Percentiles rank a stretch among this genome's conserved stretches.
phyloP scores from a whole-genome alignment of 306 rosid species.

The Macrotyloma uniflorum region DNA sequence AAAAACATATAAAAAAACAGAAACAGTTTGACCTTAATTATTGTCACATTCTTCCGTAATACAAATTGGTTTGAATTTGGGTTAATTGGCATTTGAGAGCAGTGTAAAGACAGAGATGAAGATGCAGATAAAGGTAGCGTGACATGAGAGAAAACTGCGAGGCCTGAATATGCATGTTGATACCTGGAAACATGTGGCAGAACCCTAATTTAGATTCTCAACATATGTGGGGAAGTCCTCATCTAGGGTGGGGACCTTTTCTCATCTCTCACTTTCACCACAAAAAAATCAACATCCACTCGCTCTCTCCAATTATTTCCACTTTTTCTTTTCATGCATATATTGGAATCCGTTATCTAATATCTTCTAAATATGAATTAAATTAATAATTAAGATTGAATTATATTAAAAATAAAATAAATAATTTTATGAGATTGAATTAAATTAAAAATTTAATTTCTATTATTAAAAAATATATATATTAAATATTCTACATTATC shows the following conservation, averaged over 20 bases:
- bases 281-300: not conserved
- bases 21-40: not conserved
- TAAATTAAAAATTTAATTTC: no score
- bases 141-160: not conserved
- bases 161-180: conserved; percentile 19
- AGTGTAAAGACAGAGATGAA: not conserved
- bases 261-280: not conserved
- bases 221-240: conserved; percentile 33
- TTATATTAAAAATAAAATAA: no score
- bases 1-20: not conserved
- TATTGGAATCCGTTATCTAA: no score
- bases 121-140: not conserved
- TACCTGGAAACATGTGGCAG: conserved; percentile 31
- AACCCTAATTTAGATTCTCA: conserved; percentile 20
- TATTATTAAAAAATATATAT: no score
- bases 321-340: no score
- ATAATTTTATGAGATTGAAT: no score
- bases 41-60: not conserved
- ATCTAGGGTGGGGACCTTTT: conserved; percentile 39
- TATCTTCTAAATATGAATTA: no score
- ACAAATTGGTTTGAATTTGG: not conserved
- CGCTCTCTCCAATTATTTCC: no score
- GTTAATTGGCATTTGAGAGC: not conserved
- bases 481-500: no score
- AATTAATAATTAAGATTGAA: no score